Base-by-base conservation (phyloP, 2,329 filamentous ascomycete species). In the Pseudogymnoascus sp. region DNA sequence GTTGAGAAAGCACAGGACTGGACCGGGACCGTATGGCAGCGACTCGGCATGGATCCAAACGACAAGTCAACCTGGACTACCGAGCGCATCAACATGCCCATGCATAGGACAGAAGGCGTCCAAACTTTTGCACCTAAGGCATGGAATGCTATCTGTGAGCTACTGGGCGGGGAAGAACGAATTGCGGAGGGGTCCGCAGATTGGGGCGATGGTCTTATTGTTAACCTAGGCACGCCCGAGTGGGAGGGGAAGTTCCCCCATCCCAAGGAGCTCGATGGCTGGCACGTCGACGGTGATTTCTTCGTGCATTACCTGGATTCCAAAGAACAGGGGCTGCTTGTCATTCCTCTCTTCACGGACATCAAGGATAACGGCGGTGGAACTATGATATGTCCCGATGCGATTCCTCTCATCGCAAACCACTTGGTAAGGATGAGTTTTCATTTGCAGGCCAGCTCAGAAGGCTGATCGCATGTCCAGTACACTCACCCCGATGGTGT, bases 261-360 rank as follows among this genome's bases (percentile, higher is more conserved):
- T 37, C 84, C 84, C 0, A 77, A 80, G 60, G 78, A 84, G 0
- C 75, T 89, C 21, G 70, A 77, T 6, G 78, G 78, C 21, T 90
- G 87, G 87, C 87, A 89, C 73, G 84, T 88, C 16, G 87, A 89
- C 73, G 87, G 87, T 7, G 87, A 90, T 68, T 89, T 89, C 73
- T 90, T 90, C 71, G 79, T 87, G 4, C 87, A 90, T 75, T 90
- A 86, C 67, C 81, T 90, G 37, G 87, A 90, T 71, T 87, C 83
- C 18, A 84, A 84, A 0, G 88, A 90, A 75, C 88, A 90, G 72
- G 88, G 79, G 0, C 74, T 90, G 12, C 78, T 90, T 0, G 85
- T 89, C 11, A 89, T 88, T 42, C 87, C 87, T 1, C 73, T 89
- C 4, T 90, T 87, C 75, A 85, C 80, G 0, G 86, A 89, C 70